Percentiles rank a stretch among this genome's conserved stretches.
These are phyloP conservation scores for Metschnikowia santaceciliae DNA, from an alignment of 805 yeast species.

Conservation along the genomic window DNA sequence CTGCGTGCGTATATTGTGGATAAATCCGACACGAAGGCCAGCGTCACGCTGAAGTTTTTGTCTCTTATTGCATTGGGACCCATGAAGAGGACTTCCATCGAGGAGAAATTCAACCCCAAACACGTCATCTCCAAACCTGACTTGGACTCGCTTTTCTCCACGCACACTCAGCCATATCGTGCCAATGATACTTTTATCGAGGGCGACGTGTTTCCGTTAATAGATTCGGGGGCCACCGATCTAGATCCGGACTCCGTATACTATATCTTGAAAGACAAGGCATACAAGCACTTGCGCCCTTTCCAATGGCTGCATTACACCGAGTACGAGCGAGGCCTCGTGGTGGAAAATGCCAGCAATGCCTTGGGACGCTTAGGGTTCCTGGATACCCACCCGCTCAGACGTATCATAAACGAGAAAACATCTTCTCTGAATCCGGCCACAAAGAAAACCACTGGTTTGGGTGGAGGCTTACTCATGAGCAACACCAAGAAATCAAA, in stretches of 20 bases:
- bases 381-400: constrained; percentile 41
- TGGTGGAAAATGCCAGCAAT: constrained; percentile 31
- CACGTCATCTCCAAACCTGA: constrained; percentile 10
- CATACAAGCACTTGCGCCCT: constrained; percentile 38
- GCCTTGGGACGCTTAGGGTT: constrained; percentile 41
- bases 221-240: constrained; percentile 9
- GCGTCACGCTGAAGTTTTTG: constrained; percentile 10
- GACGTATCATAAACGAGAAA: constrained; percentile 27
- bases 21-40: constrained; percentile 9
- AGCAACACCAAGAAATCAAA: constrained; percentile 15
- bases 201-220: constrained; percentile 24
- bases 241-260: constrained; percentile 6
- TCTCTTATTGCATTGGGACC: constrained; percentile 19
- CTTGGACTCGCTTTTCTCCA: constrained; percentile 22
- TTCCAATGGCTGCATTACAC: constrained; percentile 34
- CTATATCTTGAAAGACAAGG: constrained; percentile 36
- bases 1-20: constrained; percentile 13
- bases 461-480: constrained; percentile 24
- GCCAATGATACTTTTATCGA: constrained; percentile 30
- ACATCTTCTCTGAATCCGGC: constrained; percentile 4
- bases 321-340: constrained; percentile 27
- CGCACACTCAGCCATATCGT: constrained; percentile 26
- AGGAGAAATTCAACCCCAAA: constrained; percentile 6
- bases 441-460: constrained; percentile 20
- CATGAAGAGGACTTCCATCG: constrained; percentile 10